Percentiles rank a stretch among this genome's conserved stretches.
These are phyloP conservation scores for Pyricularia pennisetigena DNA, from an alignment of 2,329 filamentous ascomycete genomes.

Conservation along the genomic window DNA sequence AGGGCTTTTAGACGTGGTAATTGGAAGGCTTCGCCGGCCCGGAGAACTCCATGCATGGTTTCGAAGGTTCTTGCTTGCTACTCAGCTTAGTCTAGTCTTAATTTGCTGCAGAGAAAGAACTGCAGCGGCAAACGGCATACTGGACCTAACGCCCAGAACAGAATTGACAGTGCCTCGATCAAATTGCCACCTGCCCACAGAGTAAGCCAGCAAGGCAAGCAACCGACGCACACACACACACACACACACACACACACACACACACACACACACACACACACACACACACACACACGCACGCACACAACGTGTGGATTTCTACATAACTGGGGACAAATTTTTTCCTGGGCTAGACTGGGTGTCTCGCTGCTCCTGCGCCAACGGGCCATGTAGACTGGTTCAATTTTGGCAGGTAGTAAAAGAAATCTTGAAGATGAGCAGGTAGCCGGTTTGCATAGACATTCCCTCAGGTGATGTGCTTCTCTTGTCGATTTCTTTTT, in stretches of 20 bases:
- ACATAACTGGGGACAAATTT: not conserved
- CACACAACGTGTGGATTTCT: not conserved
- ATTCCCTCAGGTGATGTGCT: not conserved
- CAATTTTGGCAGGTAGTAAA: not conserved
- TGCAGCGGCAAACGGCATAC: not conserved
- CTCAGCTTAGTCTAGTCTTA: not conserved
- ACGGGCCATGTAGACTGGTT: not conserved
- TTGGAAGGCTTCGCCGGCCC: not conserved
- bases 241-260: too few species aligned
- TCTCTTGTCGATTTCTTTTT: not conserved
- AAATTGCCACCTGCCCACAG: not conserved
- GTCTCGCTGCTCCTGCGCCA: not conserved
- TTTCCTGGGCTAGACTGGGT: not conserved
- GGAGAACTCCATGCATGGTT: not conserved
- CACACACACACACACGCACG: too few species aligned
- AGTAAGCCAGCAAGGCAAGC: not conserved
- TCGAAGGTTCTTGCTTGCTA: not conserved
- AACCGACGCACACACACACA: not conserved
- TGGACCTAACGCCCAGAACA: not conserved
- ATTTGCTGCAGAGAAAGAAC: not conserved
- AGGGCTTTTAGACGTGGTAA: not conserved
- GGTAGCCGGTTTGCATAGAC: not conserved
- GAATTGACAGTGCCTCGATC: not conserved
- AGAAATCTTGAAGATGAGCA: not conserved
- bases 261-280: not conserved